Base-by-base conservation (phyloP, 345 rosid genomes). In the Populus deltoides region DNA sequence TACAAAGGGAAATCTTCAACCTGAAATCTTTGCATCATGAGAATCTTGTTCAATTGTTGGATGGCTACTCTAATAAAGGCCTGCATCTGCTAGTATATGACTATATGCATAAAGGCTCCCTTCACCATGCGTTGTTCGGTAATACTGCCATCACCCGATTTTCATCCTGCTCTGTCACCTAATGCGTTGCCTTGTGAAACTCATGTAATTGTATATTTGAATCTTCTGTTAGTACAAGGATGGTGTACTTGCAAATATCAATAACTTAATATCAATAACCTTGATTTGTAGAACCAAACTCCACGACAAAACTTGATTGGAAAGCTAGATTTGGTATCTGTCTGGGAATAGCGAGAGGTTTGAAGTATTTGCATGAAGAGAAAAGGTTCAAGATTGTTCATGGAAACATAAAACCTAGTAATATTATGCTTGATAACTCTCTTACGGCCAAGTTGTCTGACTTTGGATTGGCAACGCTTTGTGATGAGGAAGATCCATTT, bases 291-390 rank as follows among this genome's bases (percentile, higher is more conserved):
- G 77, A 65, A 10, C 51, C 59, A 11, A 43, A 65, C 31, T 25
- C 27, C 1, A 13, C 24, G 16, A 38, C 18, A 13, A 6, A 24
- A 41, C 25, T 75, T 15, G 65, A 65, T 65, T 75, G 77, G 70
- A 10, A 25, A 62, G 18, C n/a, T n/a, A 74, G 77, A 24, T 74
- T 9, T 45, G 43, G 15, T 27, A 75, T 65, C 20, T 63, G 70
- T 36, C 53, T 65, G 24, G 81, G 76, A 49, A 72, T 66, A 8
- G 81, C 76, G 4, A 53, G 66, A 49, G 81, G 72, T 65, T 31
- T 78, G 65, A 66, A 72, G 67, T 72, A 72, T 72, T 72, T 78
- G 1, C 77, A 72, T 15, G 76, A 78, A 66, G 31, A 63, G 49
- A 67, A 55, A 35, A 65, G 66, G 45, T 35, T 24, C 4, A 22